Evolutionary conservation across 2,329 filamentous ascomycete species (phyloP).

Genomic region (Trichoderma koningiopsis): DNA sequence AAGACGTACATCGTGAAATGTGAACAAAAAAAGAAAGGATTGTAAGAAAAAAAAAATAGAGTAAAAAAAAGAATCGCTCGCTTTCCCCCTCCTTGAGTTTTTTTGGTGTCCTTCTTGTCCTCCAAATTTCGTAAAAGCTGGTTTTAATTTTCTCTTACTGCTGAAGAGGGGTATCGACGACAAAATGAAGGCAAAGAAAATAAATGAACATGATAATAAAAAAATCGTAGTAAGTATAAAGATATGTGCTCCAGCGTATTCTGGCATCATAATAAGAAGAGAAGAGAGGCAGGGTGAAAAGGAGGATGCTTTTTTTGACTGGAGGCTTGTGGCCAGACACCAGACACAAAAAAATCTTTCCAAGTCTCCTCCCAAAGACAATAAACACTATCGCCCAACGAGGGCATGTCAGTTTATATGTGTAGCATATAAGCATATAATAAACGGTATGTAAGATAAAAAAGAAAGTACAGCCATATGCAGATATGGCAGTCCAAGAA

Average conservation of each 20-base stretch:
- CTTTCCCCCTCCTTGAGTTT: neutral
- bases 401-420: slow-evolving; percentile 32
- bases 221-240: neutral
- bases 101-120: neutral
- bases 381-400: slow-evolving; percentile 42
- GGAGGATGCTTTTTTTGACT: neutral
- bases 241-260: neutral
- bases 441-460: slow-evolving; percentile 30
- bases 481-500: slow-evolving; percentile 16
- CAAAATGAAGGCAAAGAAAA: slow-evolving; percentile 17
- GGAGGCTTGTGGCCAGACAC: neutral
- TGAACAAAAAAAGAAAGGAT: neutral
- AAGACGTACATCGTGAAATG: slow-evolving; percentile 27
- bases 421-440: slow-evolving; percentile 32
- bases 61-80: slow-evolving; percentile 5
- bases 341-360: neutral
- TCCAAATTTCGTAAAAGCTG: slow-evolving; percentile 28
- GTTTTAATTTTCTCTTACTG: slow-evolving; percentile 23
- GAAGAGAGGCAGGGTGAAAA: neutral
- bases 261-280: neutral
- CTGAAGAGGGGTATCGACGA: slow-evolving; percentile 31
- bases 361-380: slow-evolving; percentile 31
- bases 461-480: slow-evolving; percentile 23
- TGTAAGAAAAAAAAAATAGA: neutral
- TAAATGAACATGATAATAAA: neutral